Percentiles rank a stretch among this genome's conserved stretches.
Conservation (phyloP, 1,284 basidiomycete species). For the Cryptococcus neoformans region DNA sequence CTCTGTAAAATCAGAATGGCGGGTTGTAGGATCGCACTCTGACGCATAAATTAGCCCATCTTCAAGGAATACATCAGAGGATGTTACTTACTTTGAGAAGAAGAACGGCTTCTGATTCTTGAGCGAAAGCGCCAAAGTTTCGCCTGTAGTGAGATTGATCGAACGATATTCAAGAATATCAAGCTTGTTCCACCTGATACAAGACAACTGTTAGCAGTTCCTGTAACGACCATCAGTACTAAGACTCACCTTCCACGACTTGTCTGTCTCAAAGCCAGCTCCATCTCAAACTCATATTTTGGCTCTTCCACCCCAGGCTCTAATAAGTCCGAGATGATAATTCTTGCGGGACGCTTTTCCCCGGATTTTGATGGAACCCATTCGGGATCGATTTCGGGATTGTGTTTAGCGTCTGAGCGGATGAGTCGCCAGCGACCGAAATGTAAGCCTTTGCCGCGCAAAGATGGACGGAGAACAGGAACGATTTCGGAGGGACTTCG, state of each 20-base stretch:
- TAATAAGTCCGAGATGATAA: constrained; percentile 40
- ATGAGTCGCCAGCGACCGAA: constrained; percentile 44
- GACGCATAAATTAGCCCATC: background rate
- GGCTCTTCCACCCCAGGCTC: constrained; percentile 43
- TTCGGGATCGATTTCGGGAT: constrained; percentile 23
- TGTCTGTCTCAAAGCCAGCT: constrained; percentile 69
- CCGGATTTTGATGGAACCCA: background rate
- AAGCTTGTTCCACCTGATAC: constrained; percentile 72
- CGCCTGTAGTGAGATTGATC: constrained; percentile 69
- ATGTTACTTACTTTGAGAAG: constrained; percentile 67
- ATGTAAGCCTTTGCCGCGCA: constrained; percentile 68
- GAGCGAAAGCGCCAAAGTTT: constrained; percentile 65
- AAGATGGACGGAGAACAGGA: constrained; percentile 66
- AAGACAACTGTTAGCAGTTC: constrained; percentile 2
- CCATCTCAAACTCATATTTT: constrained; percentile 84
- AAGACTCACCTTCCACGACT: constrained; percentile 60
- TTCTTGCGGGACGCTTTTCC: constrained; percentile 10
- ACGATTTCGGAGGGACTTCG: constrained; percentile 67
- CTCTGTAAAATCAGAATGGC: constrained; percentile 5
- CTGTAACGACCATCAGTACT: background rate
- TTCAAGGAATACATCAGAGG: background rate
- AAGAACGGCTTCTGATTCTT: constrained; percentile 86
- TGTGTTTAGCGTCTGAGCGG: constrained; percentile 19
- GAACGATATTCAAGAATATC: constrained; percentile 72
- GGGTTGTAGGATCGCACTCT: constrained; percentile 19